Base-by-base conservation (phyloP, 225 moss, liverwort and hornwort genomes). In the Ulota crispa region DNA sequence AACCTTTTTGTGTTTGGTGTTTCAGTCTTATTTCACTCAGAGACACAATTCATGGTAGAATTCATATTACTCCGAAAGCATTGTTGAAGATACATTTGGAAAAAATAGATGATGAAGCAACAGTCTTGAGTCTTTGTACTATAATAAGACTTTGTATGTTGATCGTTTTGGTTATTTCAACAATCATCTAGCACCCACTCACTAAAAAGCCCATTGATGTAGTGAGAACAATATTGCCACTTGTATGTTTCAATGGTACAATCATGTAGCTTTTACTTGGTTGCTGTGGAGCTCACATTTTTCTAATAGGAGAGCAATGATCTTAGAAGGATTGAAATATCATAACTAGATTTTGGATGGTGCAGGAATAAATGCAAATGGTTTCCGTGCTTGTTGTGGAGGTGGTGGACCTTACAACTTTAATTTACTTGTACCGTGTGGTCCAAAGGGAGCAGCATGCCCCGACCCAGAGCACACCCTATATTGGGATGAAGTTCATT, bases 381-480 rank as follows among this genome's bases (percentile, higher is more conserved):
- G 83, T 0, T 36, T 42, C 0, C n/a, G 83, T 0, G 77, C 91
- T 0, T 94, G 95, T 73, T 95, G 93, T 73, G 92, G 95, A 32
- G 73, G 62, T 24, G 85, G 82, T 6, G 91, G 91, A 10, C 12
- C 39, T 2, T 82, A 92, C 77, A 93, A 93, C 73, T 85, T 39
- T 75, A 82, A 92, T 56, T 43, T 47, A 0, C 8, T 76, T 2
- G 15, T 85, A 3, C 8, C 6, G 2, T 92, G 92, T 36, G 85
- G 86, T 36, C 26, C 80, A 1, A 3, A 0, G 9, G 45, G 3
- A 15, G 64, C 4, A 23, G 73, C 68, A 14, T 83, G 87, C 41
- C 0, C 83, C 0, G 24, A 81, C 36, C 87, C 81, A 6, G 68
- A 72, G 62, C 77, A 81, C 36, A 62, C 0, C 3, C 60, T 83